A percentile compares a stretch with the other conserved stretches of the same genome.
These are phyloP conservation scores for Sporothrix brasiliensis DNA, from an alignment of 2,329 filamentous ascomycete species.

Conservation along the genomic window DNA sequence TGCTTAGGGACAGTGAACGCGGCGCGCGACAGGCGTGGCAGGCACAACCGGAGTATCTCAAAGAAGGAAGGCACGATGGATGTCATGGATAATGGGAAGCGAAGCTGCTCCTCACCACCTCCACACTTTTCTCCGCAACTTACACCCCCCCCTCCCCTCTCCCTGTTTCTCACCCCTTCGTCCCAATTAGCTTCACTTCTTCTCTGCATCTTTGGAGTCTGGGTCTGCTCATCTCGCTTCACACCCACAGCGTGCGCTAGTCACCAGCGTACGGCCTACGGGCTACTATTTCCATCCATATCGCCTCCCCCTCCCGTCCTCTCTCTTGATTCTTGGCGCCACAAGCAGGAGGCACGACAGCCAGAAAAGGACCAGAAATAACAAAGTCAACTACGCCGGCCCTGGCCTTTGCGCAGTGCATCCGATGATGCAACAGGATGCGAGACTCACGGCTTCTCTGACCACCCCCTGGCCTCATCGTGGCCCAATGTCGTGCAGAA, in stretches of 20 bases:
- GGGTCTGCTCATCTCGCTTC: neutral
- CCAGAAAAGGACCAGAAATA: neutral
- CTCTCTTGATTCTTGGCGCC: constrained; percentile 10
- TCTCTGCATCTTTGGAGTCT: neutral
- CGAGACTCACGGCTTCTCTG: neutral
- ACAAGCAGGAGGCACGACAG: constrained; percentile 9
- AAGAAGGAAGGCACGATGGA: constrained; percentile 22
- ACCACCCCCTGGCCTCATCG: neutral
- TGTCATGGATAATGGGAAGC: constrained; percentile 11
- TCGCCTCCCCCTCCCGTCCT: constrained; percentile 17
- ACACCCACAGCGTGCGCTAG: constrained; percentile 14
- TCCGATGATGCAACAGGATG: constrained; percentile 17
- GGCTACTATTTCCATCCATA: constrained; percentile 21
- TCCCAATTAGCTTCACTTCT: constrained; percentile 14
- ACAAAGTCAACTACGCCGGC: neutral
- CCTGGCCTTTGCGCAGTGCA: neutral
- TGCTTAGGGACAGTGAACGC: neutral
- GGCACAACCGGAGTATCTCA: constrained; percentile 20
- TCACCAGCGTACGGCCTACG: constrained; percentile 7
- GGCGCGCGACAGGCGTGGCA: constrained; percentile 5
- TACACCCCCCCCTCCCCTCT: neutral
- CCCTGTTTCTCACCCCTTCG: constrained; percentile 1
- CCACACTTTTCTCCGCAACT: constrained; percentile 14
- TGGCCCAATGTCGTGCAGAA: neutral
- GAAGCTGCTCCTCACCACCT: constrained; percentile 20